Base-by-base conservation (phyloP, 805 yeast species). In the Hagleromyces aurorensis region DNA sequence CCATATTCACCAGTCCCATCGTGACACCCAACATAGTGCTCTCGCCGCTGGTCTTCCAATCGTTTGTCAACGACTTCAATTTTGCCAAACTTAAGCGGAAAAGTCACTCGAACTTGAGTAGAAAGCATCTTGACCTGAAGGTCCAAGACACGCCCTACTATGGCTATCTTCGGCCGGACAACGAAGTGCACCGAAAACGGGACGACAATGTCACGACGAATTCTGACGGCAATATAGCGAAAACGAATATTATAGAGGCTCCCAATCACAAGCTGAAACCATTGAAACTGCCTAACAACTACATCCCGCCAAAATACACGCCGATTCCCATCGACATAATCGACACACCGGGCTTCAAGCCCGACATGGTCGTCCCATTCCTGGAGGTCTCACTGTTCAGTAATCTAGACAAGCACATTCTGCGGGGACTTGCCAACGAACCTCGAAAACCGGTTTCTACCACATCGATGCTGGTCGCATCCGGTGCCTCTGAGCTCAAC, bases 401-500 rank as follows among this genome's bases (percentile, higher is more conserved):
- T 22, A 66, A 73, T 38, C 51, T 81, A 22, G 78, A 75, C 25
- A 68, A 65, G 27, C 75, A 73, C 18, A 66, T 74, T 9, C 54
- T 81, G 16, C 65, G 65, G 27, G 78, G 78, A 29, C 56, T 81
- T 28, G 81, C 80, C 4, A 63, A 72, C 37, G 78, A 70, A 38
- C 81, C 81, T 6, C 48, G 80, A 27, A 59, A 62, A 35, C 75
- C 77, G 3, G 80, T 73, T 0, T 65, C 71, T 8, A 76, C 84
- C 5, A 75, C 73, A 30, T 81, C 87, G 3, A 51, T 81, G 32
- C 52, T 81, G 8, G 82, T 78, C 3, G 89, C 85, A 4, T 75
- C 84, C 21, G 91, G 91, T 1, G 82, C 86, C 4, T 70, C 83
- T 23, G 89, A 79, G 36, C 54, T 81, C 42, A 79, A 81, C 48